Evolutionary conservation across 345 rosid species (phyloP).

Genomic region (Carallia pectinifolia): DNA sequence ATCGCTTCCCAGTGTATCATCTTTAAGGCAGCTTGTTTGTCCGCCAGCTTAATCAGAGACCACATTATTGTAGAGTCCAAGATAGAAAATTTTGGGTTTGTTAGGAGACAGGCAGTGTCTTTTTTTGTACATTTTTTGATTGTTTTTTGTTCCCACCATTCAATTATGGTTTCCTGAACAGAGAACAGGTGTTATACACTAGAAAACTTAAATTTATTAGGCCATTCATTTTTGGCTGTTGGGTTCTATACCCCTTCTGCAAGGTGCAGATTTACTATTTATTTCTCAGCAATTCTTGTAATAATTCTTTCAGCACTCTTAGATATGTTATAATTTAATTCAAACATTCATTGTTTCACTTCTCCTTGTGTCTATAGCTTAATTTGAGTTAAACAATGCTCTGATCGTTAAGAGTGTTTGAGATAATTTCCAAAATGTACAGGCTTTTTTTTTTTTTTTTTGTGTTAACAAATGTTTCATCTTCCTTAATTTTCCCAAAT

Average conservation of each 20-base stretch:
- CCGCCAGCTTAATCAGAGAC: constrained; percentile 87
- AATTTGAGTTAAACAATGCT: neutral
- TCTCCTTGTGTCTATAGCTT: neutral
- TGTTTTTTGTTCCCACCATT: too few relatives aligned
- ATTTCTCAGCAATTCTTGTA: constrained; percentile 34
- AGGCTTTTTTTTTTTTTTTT: too few relatives aligned
- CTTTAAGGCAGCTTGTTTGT: constrained; percentile 90
- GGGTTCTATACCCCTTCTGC: constrained; percentile 27
- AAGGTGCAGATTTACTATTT: constrained; percentile 31
- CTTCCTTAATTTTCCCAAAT: too few relatives aligned
- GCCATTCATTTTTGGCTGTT: constrained; percentile 42
- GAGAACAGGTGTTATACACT: constrained; percentile 37
- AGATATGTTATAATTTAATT: constrained; percentile 18
- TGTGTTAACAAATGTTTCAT: too few relatives aligned
- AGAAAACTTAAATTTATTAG: constrained; percentile 29
- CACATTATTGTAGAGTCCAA: constrained; percentile 31
- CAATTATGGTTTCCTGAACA: constrained; percentile 30
- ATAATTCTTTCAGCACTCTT: constrained; percentile 29
- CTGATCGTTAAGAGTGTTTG: too few relatives aligned
- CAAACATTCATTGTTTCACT: neutral
- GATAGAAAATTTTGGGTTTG: constrained; percentile 50
- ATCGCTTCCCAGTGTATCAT: constrained; percentile 91
- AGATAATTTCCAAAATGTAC: too few relatives aligned
- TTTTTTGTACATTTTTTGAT: neutral
- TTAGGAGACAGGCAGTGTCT: constrained; percentile 21